Conservation (phyloP, 305 asterid species). For the Fraxinus albicans region DNA sequence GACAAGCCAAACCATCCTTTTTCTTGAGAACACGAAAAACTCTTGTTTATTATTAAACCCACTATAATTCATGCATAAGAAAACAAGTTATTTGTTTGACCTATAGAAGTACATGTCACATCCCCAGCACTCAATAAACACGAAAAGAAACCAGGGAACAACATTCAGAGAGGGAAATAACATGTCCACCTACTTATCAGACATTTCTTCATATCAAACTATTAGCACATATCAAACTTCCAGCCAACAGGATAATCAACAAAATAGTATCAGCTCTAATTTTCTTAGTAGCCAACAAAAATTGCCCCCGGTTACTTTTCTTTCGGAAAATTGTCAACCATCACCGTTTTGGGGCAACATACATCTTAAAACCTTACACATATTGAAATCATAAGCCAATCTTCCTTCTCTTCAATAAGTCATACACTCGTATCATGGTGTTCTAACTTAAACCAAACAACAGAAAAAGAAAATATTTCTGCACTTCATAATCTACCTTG, state of each 20-base stretch:
- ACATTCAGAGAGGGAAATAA: not conserved
- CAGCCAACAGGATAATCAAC: not conserved
- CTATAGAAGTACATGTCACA: not conserved
- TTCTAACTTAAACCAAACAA: not conserved
- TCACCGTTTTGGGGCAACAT: not conserved
- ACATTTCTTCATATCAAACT: not conserved
- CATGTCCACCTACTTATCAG: not conserved
- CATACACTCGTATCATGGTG: not conserved
- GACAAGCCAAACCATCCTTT: not conserved
- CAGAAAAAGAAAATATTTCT: not conserved
- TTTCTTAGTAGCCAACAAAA: not conserved
- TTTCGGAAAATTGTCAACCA: not conserved
- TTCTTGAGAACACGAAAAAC: not conserved
- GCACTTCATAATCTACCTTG: not conserved
- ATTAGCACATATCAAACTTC: not conserved
- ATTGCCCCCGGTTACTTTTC: not conserved
- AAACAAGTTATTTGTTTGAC: not conserved
- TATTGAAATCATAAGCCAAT: not conserved
- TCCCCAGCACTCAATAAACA: not conserved
- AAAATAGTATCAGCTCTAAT: not conserved
- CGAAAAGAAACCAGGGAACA: not conserved
- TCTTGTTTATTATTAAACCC: not conserved
- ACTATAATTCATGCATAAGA: not conserved
- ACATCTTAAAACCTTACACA: not conserved
- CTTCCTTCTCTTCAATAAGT: not conserved